Base-by-base conservation (phyloP, 106 monocot genomes). In the Acorus gramineus region DNA sequence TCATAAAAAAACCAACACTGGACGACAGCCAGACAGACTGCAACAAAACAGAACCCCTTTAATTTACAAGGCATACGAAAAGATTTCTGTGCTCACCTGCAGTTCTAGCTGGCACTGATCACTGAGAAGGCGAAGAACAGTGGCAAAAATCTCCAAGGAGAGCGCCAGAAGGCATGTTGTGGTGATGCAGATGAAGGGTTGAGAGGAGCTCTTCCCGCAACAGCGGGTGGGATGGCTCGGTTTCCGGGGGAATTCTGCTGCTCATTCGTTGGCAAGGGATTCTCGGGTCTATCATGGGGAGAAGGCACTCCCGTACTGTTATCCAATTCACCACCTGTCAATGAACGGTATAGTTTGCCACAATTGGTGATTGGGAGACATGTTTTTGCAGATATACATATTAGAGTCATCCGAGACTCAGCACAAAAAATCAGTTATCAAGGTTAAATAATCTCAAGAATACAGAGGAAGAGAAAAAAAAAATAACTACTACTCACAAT, bases 201-300 rank as follows among this genome's bases (percentile, higher is more conserved):
- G 2, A 8, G 66, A 6, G 90, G 84, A 60, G 95, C 82, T 58
- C 73, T 68, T 13, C 85, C 89, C 1, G 90, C 95, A 11, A 84
- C 73, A 3, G 87, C 95, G 6, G 95, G 95, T 57, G 86, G 65
- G 6, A 90, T 82, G 6, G 82, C 87, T 62, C 48, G 70, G 46
- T 67, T 66, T 28, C 28, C 28, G n/a, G 95, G 78, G 2, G 78
- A 69, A 47, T 78, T 85, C 42, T 80, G 84, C 73, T 84, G 86
- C 55, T 94, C 76, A 64, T 76, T 78, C 54, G 90, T 80, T 28
- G 94, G 94, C 66, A 90, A 69, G 2, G 86, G 84, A 63, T 86
- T 80, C 63, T 80, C 85, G 28, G 90, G 72, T 54, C 61, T 67
- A 55, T 71, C 73, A 11, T 66, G 66, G 49, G 83, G 61, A 59